Conservation (phyloP, 2,329 filamentous ascomycete species). For the Penicillium sp. region DNA sequence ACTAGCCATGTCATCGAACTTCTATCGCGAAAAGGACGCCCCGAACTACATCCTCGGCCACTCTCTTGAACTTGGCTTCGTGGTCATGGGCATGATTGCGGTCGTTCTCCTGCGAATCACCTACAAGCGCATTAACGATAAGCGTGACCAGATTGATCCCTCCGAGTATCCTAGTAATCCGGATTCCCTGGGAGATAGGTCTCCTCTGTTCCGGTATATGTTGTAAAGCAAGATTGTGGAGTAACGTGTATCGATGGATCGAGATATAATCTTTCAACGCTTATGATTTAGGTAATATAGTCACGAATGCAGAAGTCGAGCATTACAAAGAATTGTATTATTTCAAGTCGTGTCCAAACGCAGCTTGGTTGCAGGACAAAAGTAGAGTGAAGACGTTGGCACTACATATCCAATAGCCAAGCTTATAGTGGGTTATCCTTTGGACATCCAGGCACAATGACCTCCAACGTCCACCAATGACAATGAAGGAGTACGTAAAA, state of each 20-base stretch:
- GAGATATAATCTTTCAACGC: neutral
- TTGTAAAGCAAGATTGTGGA: constrained; percentile 32
- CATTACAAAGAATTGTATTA: neutral
- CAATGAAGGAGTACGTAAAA: neutral
- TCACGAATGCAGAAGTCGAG: neutral
- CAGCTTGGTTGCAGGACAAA: neutral
- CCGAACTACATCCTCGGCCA: constrained; percentile 56
- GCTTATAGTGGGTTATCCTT: neutral
- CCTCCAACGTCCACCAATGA: neutral
- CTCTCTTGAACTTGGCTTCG: constrained; percentile 54
- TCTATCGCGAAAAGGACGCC: constrained; percentile 59
- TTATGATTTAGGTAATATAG: neutral
- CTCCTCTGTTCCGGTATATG: constrained; percentile 65
- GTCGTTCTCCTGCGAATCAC: constrained; percentile 48
- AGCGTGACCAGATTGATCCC: constrained; percentile 51
- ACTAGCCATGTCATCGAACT: constrained; percentile 69
- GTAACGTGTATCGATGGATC: neutral
- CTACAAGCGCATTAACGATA: constrained; percentile 62
- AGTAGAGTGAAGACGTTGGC: neutral
- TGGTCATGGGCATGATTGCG: constrained; percentile 49
- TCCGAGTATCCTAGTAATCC: constrained; percentile 53
- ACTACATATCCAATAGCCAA: neutral
- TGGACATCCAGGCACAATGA: neutral
- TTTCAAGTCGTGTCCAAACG: neutral
- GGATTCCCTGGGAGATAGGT: constrained; percentile 61